Conservation (phyloP, 73 alveolate genomes). For the Paramecium sonneborni region DNA sequence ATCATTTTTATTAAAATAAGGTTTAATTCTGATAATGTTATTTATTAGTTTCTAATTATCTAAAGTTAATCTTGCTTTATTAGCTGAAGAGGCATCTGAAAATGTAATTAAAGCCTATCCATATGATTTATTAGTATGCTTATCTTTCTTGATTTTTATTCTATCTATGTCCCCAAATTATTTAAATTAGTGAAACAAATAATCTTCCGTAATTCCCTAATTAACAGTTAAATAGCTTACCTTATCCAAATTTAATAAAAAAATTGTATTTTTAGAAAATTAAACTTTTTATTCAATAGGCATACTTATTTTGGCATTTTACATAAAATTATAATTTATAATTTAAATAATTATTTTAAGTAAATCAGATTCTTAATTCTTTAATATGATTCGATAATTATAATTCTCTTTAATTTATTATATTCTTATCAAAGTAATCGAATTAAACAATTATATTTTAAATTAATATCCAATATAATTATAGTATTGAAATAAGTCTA, state of each 20-base stretch:
- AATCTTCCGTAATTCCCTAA: conserved; percentile 40
- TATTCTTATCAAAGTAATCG: too few species aligned
- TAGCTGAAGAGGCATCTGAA: conserved; percentile 5
- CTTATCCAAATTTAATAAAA: neutral
- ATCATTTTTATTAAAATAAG: neutral
- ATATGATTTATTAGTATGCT: neutral
- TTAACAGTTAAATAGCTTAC: neutral
- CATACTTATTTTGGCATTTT: neutral
- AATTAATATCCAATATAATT: too few species aligned
- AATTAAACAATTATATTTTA: too few species aligned
- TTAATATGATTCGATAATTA: too few species aligned
- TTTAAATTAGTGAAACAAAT: conserved; percentile 1
- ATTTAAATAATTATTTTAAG: neutral
- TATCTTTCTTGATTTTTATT: neutral
- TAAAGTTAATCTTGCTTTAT: conserved; percentile 21
- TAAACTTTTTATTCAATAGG: neutral
- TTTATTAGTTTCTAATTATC: neutral
- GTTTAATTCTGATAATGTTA: conserved; percentile 30
- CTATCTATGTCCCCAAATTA: neutral
- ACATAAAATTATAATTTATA: neutral
- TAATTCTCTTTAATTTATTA: too few species aligned
- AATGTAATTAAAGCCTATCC: neutral
- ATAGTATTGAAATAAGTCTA: too few species aligned
- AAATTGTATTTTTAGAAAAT: neutral
- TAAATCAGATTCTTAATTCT: too few species aligned